A percentile compares a stretch with the other conserved stretches of the same genome.
phyloP scores from a whole-genome alignment of 805 yeast species.

The Wickerhamiella allomyrinae region DNA sequence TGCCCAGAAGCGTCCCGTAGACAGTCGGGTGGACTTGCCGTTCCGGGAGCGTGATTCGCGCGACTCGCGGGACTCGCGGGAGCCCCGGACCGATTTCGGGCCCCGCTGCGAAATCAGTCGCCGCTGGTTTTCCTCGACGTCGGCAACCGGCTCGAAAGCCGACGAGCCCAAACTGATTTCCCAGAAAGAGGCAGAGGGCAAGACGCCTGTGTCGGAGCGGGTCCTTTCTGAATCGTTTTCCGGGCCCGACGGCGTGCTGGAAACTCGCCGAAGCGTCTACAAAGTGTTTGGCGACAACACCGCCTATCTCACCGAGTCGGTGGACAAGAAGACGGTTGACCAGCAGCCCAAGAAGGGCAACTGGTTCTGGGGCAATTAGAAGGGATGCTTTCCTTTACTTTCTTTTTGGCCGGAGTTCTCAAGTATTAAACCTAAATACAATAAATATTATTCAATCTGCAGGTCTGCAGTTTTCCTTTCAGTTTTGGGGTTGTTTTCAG shows the following conservation, averaged over 20 bases:
- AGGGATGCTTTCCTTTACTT: no score
- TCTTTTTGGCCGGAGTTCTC: no score
- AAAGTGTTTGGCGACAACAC: conserved; percentile 24
- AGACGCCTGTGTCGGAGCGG: conserved; percentile 18
- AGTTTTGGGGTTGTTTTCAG: no score
- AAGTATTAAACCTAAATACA: no score
- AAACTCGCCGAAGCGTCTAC: conserved; percentile 20
- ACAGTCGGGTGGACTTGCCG: neutral
- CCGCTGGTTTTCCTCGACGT: no score
- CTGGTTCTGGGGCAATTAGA: neutral
- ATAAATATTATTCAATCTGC: no score
- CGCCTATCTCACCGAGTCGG: conserved; percentile 9
- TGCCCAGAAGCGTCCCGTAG: neutral
- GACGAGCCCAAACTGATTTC: conserved; percentile 10
- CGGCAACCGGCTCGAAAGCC: no score
- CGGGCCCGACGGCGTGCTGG: conserved; percentile 20
- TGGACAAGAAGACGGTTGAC: no score
- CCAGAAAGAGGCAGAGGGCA: conserved; percentile 21
- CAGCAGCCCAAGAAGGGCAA: neutral
- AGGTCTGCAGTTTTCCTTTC: no score
- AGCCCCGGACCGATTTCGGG: neutral
- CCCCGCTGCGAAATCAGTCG: neutral
- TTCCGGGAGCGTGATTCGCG: neutral
- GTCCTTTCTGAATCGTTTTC: conserved; percentile 17
- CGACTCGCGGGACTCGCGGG: neutral